These are phyloP conservation scores for Arachis hypogaea DNA, from an alignment of 306 rosid species.

Conservation along the genomic window DNA sequence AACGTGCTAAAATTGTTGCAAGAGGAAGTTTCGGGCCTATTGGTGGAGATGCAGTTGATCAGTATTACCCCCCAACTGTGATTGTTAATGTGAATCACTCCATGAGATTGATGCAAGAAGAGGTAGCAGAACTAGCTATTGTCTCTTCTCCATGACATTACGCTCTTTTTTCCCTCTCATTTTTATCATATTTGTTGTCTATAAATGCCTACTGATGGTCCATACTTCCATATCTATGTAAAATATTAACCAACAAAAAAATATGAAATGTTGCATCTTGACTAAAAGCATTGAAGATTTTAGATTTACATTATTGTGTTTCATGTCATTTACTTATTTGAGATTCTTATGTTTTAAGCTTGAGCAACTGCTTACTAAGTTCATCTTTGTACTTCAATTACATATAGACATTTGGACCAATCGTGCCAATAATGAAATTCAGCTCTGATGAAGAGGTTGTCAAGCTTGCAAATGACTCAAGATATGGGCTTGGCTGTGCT, in stretches of 20 bases:
- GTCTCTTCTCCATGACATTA: slow-evolving; percentile 12
- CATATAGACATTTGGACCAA: slow-evolving; percentile 88
- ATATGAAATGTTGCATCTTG: neutral
- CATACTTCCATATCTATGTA: neutral
- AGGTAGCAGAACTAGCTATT: slow-evolving; percentile 56
- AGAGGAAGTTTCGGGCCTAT: slow-evolving; percentile 92
- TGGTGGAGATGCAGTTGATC: slow-evolving; percentile 91
- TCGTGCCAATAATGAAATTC: slow-evolving; percentile 89
- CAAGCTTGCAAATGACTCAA: slow-evolving; percentile 88
- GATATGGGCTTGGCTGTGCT: slow-evolving; percentile 89
- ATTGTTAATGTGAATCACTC: slow-evolving; percentile 85
- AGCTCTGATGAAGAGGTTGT: slow-evolving; percentile 82
- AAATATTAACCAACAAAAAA: neutral
- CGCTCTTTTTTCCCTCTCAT: neutral
- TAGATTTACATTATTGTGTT: slow-evolving; percentile 15
- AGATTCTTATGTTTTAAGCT: slow-evolving; percentile 18
- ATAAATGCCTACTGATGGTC: slow-evolving; percentile 2
- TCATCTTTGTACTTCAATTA: slow-evolving; percentile 31
- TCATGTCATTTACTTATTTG: slow-evolving; percentile 24
- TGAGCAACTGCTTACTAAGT: slow-evolving; percentile 27
- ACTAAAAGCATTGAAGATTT: slow-evolving; percentile 28
- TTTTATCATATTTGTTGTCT: neutral
- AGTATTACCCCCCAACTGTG: slow-evolving; percentile 88
- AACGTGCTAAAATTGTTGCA: slow-evolving; percentile 86
- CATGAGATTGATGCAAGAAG: slow-evolving; percentile 96